Evolutionary conservation across 192 early-diverging fungal genomes (phyloP).

Genomic region (Dissophora globulifera): DNA sequence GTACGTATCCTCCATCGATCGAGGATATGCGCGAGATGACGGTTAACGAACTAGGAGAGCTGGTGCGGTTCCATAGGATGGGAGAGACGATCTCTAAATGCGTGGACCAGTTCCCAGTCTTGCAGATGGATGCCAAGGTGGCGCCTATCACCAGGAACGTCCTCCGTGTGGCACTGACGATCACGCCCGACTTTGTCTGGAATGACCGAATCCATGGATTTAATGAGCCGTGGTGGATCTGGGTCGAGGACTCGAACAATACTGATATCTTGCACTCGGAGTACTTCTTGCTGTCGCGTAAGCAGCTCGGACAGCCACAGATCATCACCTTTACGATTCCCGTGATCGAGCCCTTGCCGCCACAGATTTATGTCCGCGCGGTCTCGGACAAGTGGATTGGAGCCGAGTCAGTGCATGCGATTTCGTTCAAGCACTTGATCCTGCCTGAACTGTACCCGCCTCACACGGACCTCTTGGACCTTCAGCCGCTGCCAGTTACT

Average conservation of each 20-base stretch:
- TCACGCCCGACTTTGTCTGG: constrained; percentile 93
- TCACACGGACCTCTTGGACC: constrained; percentile 91
- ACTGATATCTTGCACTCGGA: constrained; percentile 94
- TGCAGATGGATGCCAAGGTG: constrained; percentile 83
- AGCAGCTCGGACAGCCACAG: constrained; percentile 72
- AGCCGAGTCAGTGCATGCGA: constrained; percentile 82
- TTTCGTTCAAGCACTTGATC: constrained; percentile 93
- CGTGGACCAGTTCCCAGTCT: constrained; percentile 86
- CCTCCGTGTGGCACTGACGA: constrained; percentile 81
- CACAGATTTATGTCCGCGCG: constrained; percentile 93
- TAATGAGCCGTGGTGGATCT: constrained; percentile 95
- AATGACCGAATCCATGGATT: constrained; percentile 92
- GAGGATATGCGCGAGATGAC: constrained; percentile 88
- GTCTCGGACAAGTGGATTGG: constrained; percentile 97
- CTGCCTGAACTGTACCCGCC: constrained; percentile 86
- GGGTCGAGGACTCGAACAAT: constrained; percentile 93
- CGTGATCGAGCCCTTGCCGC: constrained; percentile 88
- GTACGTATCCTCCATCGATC: constrained; percentile 58
- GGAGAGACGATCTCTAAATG: constrained; percentile 78
- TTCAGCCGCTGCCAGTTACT: constrained; percentile 90
- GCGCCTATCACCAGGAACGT: constrained; percentile 96
- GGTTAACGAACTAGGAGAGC: constrained; percentile 84
- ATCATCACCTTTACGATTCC: constrained; percentile 90
- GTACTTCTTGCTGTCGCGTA: constrained; percentile 83
- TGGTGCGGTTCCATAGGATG: constrained; percentile 84